Evolutionary conservation across 2,329 filamentous ascomycete species (phyloP), one percentile per base, ranked within the genome.

Genomic region (Chrysoporthe puriensis): DNA sequence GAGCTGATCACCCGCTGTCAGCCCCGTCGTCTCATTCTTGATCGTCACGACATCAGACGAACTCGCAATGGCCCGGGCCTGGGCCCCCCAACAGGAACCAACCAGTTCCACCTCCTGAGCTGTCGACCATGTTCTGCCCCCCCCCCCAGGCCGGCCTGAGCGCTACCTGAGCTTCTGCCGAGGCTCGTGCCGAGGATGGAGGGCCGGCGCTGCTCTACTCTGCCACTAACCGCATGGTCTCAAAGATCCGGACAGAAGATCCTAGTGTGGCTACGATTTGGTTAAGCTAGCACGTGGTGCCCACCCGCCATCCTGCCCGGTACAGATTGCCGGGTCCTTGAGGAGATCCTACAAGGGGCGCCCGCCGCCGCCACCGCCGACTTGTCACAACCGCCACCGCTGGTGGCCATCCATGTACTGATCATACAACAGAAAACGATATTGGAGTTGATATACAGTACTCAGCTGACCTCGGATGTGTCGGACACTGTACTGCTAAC

Each of bases 401-500:
- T 40, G 34, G 16, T 2, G 34, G 9, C 16, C 34, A 36, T 57
- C 34, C 34, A 57, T 57, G 54, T 57, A 40, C 16, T 6, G 50
- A 54, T 14, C 32, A 21, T 34, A 26, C 50, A 34, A 34, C 11
- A 54, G 50, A 54, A 21, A 54, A 54, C 32, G 50, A 32, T 54
- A 54, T 54, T 54, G n/a, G 32, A 16, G 11, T 54, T 16, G 26
- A 54, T 54, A 54, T 32, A 54, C 50, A 13, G 50, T 54, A 54
- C 13, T 54, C 21, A 54, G 26, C 50, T 32, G 13, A 21, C 11
- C 26, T 3, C 26, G 26, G 21, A 13, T 26, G 2, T 16, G 26
- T 60, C 40, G n/a, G 57, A 44, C 26, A 60, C 34, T 54, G 61
- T 42, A 34, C 62, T 58, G 34, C 50, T 48, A 46, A n/a, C 56